Evolutionary conservation across 345 rosid species (phyloP).

Genomic region (Ceriops decandra): DNA sequence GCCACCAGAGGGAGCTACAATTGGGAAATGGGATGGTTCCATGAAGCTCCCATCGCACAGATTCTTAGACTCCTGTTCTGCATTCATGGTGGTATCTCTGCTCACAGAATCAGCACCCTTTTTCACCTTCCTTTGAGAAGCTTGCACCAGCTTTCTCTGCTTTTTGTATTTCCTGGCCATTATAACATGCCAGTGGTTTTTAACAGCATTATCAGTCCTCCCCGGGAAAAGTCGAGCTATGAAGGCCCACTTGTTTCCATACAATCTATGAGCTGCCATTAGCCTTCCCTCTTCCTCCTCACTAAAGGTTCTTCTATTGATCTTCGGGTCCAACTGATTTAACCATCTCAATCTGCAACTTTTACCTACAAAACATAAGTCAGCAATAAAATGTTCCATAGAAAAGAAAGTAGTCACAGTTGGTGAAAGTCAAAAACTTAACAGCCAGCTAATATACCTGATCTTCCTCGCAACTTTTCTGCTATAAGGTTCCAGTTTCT

Average conservation of each 20-base stretch:
- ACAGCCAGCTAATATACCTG: constrained; percentile 23
- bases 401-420: neutral
- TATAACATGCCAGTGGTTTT: constrained; percentile 69
- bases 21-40: constrained; percentile 8
- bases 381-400: neutral
- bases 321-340: constrained; percentile 46
- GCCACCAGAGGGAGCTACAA: constrained; percentile 12
- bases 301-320: constrained; percentile 35
- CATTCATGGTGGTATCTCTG: neutral
- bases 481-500: constrained; percentile 48
- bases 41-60: constrained; percentile 24
- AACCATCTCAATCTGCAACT: constrained; percentile 57
- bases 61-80: neutral
- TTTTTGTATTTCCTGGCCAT: constrained; percentile 58
- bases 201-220: constrained; percentile 63
- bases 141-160: constrained; percentile 33
- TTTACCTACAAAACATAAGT: constrained; percentile 24
- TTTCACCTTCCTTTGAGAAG: constrained; percentile 22
- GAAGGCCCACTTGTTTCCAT: constrained; percentile 68
- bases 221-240: constrained; percentile 59
- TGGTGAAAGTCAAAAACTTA: neutral
- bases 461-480: constrained; percentile 40
- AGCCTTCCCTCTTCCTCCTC: constrained; percentile 48
- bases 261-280: constrained; percentile 52
- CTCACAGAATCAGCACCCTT: constrained; percentile 12